A percentile compares a stretch with the other conserved stretches of the same genome.
Evolutionary conservation across 1,139 yeast species (phyloP).

Genomic region (Scheffersomyces lignicola): DNA sequence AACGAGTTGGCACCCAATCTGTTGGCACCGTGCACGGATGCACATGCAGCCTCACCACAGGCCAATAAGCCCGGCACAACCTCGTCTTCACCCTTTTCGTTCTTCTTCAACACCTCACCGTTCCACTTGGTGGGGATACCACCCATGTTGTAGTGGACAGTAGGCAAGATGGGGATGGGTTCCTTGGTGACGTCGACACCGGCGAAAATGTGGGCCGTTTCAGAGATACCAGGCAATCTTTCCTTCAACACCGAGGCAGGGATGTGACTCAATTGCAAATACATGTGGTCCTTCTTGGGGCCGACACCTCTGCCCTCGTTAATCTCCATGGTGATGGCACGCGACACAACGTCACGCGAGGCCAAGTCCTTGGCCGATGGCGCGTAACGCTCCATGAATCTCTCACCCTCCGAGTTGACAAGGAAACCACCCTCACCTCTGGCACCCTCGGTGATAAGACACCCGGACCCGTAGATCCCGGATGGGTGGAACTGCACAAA

Average conservation of each 20-base stretch:
- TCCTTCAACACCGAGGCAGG: slow-evolving; percentile 91
- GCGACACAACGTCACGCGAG: slow-evolving; percentile 96
- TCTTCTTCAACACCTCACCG: slow-evolving; percentile 88
- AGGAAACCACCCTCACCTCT: slow-evolving; percentile 99
- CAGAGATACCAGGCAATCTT: slow-evolving; percentile 98
- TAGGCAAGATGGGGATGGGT: slow-evolving; percentile 97
- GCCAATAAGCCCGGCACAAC: slow-evolving; percentile 94
- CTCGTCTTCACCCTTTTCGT: slow-evolving; percentile 86
- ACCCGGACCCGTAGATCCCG: slow-evolving; percentile 98
- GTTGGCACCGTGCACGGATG: slow-evolving; percentile 98
- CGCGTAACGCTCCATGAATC: slow-evolving; percentile 99
- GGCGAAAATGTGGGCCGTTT: slow-evolving; percentile 96
- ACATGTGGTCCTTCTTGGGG: slow-evolving; percentile 92
- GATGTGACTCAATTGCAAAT: slow-evolving; percentile 88
- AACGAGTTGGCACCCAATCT: slow-evolving; percentile 99
- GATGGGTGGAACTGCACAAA: slow-evolving; percentile 99
- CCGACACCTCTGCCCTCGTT: slow-evolving; percentile 99
- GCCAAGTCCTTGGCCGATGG: slow-evolving; percentile 99
- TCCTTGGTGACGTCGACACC: slow-evolving; percentile 99
- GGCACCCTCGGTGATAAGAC: slow-evolving; percentile 98
- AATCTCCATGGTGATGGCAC: slow-evolving; percentile 98
- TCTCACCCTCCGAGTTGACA: slow-evolving; percentile 95
- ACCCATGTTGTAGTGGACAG: slow-evolving; percentile 99
- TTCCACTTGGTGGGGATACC: slow-evolving; percentile 98
- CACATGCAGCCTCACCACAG: slow-evolving; percentile 99